Conservation (phyloP, 192 early-diverging fungal species). For the Rhizophagus clarus region DNA sequence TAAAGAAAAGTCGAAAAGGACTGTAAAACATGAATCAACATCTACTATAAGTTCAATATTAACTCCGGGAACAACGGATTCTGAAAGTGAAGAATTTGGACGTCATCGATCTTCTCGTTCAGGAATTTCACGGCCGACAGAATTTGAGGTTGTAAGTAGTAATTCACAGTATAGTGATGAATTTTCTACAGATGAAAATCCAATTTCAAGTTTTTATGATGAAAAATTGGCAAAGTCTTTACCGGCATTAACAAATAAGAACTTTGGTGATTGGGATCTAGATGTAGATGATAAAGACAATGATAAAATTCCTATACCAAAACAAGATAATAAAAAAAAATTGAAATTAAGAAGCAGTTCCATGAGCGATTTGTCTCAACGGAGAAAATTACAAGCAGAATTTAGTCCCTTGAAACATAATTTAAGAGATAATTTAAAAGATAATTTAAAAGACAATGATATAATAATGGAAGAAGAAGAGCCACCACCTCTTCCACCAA, state of each 20-base stretch:
- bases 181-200: neutral
- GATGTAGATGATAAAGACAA: neutral
- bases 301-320: neutral
- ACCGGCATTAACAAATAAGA: neutral
- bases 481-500: neutral
- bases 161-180: neutral
- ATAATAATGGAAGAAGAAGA: neutral
- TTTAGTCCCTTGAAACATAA: neutral
- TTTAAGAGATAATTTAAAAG: neutral
- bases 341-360: neutral
- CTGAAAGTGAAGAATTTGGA: neutral
- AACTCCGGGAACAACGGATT: slow-evolving; percentile 15
- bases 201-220: neutral
- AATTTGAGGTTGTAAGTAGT: neutral
- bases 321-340: neutral
- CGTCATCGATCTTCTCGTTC: too few relatives aligned
- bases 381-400: neutral
- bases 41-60: slow-evolving; percentile 11
- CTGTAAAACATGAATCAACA: neutral
- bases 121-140: neutral
- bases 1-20: neutral
- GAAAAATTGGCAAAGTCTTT: neutral
- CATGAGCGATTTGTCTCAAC: slow-evolving; percentile 8
- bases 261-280: neutral
- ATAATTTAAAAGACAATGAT: neutral